Evolutionary conservation across 129 eudicot species (phyloP), one percentile per base, ranked within the genome.

Genomic region (Deinandra increscens): DNA sequence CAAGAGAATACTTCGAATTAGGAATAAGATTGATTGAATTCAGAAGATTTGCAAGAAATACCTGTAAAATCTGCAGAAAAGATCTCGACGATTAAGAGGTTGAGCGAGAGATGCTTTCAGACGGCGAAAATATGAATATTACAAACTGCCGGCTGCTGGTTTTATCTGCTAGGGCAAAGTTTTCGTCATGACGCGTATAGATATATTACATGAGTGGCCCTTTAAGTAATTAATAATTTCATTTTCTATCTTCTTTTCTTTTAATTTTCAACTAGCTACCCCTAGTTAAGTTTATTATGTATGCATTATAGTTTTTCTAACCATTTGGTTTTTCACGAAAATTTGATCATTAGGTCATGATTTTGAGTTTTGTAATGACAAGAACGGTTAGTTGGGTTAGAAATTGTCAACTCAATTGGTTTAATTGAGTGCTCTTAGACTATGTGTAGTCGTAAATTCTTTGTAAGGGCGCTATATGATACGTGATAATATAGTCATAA

Each of bases 151-250:
- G 76, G 62, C 77, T 72, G 69, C 39, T 51, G 70, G n/a, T 43
- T 72, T 72, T 72, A 61, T 34, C 1, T 60, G 26, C 62, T 72
- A 72, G 77, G 77, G 77, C 76, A 60, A 61, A 66, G 14, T 72
- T 18, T 72, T 72, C 41, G 26, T 45, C 46, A 63, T 61, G 61
- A 61, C 58, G 26, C 22, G 13, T 17, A 6, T 8, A 33, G 22
- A 62, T 18, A 61, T 72, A 22, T 46, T 72, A 2, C 39, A 34
- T 43, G 4, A 61, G 37, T 9, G 19, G 77, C 26, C 77, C 77
- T 62, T 72, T 36, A 46, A 72, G 51, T 61, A 45, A 36, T 0
- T 48, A 7, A 11, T 2, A 2, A 33, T 9, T 50, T 33, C 45
- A 48, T 13, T 19, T 34, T 8, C 7, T 5, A 9, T 45, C 72